These are phyloP conservation scores for Chlorophyllum brunneum DNA, from an alignment of 768 basidiomycete genomes.

Conservation along the genomic window DNA sequence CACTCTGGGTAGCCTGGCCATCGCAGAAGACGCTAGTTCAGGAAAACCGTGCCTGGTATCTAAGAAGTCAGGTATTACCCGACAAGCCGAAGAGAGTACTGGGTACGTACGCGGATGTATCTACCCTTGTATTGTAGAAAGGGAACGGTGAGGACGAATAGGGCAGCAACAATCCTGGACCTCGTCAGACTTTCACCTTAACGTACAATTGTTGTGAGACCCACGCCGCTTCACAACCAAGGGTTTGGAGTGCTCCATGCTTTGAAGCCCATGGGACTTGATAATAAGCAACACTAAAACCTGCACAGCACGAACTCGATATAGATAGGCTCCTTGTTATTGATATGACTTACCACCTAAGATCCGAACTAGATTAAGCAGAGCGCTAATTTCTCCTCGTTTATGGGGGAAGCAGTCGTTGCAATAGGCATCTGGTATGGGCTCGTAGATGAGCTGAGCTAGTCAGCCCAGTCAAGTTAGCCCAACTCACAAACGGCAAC, in stretches of 20 bases:
- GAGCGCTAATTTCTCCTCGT: constrained; percentile 55
- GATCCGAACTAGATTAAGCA: constrained; percentile 53
- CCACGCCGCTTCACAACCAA: constrained; percentile 60
- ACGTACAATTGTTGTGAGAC: constrained; percentile 18
- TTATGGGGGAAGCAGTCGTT: constrained; percentile 21
- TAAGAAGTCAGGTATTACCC: too few relatives aligned
- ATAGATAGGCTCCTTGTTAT: background rate
- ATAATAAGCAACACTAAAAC: constrained; percentile 64
- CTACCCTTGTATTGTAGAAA: constrained; percentile 47
- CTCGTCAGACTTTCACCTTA: background rate
- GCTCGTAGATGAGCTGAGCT: constrained; percentile 15
- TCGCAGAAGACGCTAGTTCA: background rate
- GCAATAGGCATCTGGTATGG: constrained; percentile 18
- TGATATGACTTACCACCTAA: constrained; percentile 37
- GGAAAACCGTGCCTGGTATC: constrained; percentile 3
- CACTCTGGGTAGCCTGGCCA: too few relatives aligned
- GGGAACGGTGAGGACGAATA: constrained; percentile 51
- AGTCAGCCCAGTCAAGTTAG: constrained; percentile 23
- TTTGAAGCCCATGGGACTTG: constrained; percentile 63
- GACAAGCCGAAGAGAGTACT: background rate
- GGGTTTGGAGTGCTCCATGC: constrained; percentile 56
- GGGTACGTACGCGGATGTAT: constrained; percentile 37
- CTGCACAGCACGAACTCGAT: constrained; percentile 16
- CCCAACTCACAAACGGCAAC: constrained; percentile 52
- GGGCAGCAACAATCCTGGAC: constrained; percentile 41